Evolutionary conservation across 1,139 yeast species (phyloP).

Genomic region (Diutina ranongensis): DNA sequence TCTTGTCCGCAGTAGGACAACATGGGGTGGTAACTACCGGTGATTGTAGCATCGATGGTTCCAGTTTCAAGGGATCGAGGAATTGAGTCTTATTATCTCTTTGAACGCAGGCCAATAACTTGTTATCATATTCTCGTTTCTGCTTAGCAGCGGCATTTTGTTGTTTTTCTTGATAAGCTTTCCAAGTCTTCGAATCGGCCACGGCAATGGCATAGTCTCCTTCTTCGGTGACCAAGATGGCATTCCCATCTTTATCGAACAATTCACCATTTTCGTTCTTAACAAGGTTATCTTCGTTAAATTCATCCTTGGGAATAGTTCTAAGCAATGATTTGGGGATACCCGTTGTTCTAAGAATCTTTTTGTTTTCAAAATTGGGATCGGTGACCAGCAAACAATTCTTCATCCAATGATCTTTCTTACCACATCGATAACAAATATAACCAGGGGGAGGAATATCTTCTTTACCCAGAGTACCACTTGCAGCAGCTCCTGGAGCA

Average conservation of each 20-base stretch:
- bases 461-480: slow-evolving; percentile 17
- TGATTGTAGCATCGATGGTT: slow-evolving; percentile 44
- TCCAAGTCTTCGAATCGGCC: slow-evolving; percentile 93
- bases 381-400: slow-evolving; percentile 92
- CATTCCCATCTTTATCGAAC: slow-evolving; percentile 54
- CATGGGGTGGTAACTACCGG: slow-evolving; percentile 83
- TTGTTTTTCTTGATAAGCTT: slow-evolving; percentile 64
- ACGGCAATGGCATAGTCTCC: slow-evolving; percentile 93
- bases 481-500: slow-evolving; percentile 11
- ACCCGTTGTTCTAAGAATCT: slow-evolving; percentile 91
- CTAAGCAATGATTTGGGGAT: slow-evolving; percentile 89
- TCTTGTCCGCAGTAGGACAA: slow-evolving; percentile 45
- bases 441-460: slow-evolving; percentile 92
- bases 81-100: slow-evolving; percentile 31
- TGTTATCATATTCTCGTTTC: slow-evolving; percentile 27
- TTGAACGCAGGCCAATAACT: slow-evolving; percentile 23
- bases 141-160: slow-evolving; percentile 40
- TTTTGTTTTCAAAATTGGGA: slow-evolving; percentile 86
- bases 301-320: slow-evolving; percentile 45
- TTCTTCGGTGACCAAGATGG: slow-evolving; percentile 80
- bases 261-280: slow-evolving; percentile 36
- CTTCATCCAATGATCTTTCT: slow-evolving; percentile 92
- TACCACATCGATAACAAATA: slow-evolving; percentile 93
- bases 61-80: slow-evolving; percentile 52
- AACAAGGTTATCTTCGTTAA: slow-evolving; percentile 32